phyloP scores from a whole-genome alignment of 345 rosid genomes.

The Atalantia buxifolia region DNA sequence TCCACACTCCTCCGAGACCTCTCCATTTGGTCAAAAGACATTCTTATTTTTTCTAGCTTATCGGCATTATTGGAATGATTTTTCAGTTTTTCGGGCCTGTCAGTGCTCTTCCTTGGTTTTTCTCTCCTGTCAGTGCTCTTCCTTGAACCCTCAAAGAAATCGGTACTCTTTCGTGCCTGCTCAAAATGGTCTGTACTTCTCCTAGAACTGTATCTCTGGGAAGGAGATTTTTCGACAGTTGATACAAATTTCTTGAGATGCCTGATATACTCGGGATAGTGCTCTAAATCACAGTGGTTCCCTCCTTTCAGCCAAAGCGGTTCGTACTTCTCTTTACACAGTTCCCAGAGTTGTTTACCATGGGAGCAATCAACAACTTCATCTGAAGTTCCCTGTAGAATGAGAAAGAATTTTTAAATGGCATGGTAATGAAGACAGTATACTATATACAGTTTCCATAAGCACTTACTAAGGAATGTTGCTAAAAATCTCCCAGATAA shows the following conservation, averaged over 20 bases:
- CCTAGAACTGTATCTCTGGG: slow-evolving; percentile 62
- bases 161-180: slow-evolving; percentile 56
- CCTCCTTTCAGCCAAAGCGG: slow-evolving; percentile 97
- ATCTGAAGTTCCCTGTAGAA: slow-evolving; percentile 83
- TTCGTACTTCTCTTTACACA: slow-evolving; percentile 85
- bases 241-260: slow-evolving; percentile 90
- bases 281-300: slow-evolving; percentile 87
- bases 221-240: slow-evolving; percentile 81
- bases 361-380: slow-evolving; percentile 96
- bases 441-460: not conserved
- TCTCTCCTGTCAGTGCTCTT: slow-evolving; percentile 83
- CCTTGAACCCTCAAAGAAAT: slow-evolving; percentile 60
- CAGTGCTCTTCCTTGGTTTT: slow-evolving; percentile 87
- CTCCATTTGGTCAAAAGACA: slow-evolving; percentile 67
- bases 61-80: slow-evolving; percentile 45
- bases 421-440: not conserved
- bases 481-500: not conserved
- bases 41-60: slow-evolving; percentile 50
- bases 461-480: not conserved
- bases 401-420: not conserved
- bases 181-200: slow-evolving; percentile 57
- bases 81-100: slow-evolving; percentile 50
- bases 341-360: slow-evolving; percentile 93
- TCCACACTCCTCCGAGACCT: slow-evolving; percentile 87
- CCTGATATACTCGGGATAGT: slow-evolving; percentile 75